Base-by-base conservation (phyloP, 2,329 filamentous ascomycete species). In the Xylariaceae sp. region DNA sequence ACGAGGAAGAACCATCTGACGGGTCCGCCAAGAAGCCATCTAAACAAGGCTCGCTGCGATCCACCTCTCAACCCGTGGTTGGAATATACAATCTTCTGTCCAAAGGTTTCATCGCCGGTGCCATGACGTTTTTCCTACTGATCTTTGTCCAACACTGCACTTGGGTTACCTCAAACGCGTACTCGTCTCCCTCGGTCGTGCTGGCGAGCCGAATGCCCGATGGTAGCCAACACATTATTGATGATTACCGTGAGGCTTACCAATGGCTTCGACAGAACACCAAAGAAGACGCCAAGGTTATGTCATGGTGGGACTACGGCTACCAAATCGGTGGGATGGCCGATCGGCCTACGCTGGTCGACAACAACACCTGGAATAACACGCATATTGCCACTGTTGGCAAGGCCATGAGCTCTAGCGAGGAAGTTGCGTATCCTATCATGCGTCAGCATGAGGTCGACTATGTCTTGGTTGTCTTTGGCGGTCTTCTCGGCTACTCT, bases 361-460 rank as follows among this genome's bases (percentile, higher is more conserved):
- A 99, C 78, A 99, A 99, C 80, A 99, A 99, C 77, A 99, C 94
- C 2, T 99, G 94, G 94, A 99, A 99, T 80, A 99, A 99, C 78
- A 99, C 94, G 7, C 94, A 99, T 72, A 99, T 99, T 74, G 94
- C 94, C 49, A 99, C 94, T 13, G 94, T 99, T 54, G 94, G 94
- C 68, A 99, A 99, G 77, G 94, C 94, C 40, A 97, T 99, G 94
- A 94, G 88, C 75, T 96, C 92, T 7, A 81, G 89, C 43, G 94
- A 99, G 73, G 95, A 99, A 72, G 92, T 97, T 73, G 96, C 91
- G 76, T 99, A 99, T 73, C 90, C 91, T 2, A 99, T 99, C 70
- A 92, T 99, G 83, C 88, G 92, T 62, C 90, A 97, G 73, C 94
- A 99, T 68, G 94, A 99, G 74, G 94, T 99, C 2, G 92, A 99